phyloP scores from a whole-genome alignment of 495 filamentous ascomycete genomes.

The Aspergillus incahuasiensis region DNA sequence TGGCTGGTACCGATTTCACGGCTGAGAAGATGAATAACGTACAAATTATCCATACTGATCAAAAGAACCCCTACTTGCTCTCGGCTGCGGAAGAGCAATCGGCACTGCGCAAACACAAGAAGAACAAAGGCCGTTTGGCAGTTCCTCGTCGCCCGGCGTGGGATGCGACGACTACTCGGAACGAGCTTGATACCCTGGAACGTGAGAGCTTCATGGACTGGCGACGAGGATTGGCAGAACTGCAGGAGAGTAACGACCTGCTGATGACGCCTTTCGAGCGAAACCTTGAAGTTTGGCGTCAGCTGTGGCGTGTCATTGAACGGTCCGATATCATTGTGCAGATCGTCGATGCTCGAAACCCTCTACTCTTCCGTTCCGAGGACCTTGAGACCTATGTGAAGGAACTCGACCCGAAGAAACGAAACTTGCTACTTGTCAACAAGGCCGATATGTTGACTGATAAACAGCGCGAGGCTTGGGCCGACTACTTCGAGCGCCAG shows the following conservation, averaged over 20 bases:
- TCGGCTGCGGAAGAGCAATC: conserved; percentile 80
- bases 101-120: conserved; percentile 72
- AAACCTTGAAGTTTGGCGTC: conserved; percentile 97
- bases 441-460: conserved; percentile 99
- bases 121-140: conserved; percentile 71
- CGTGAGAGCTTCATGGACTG: conserved; percentile 78
- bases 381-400: conserved; percentile 93
- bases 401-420: conserved; percentile 81
- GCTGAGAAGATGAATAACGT: conserved; percentile 98
- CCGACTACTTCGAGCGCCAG: conserved; percentile 75
- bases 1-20: conserved; percentile 97
- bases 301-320: conserved; percentile 98
- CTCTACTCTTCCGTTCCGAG: conserved; percentile 87
- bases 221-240: conserved; percentile 83
- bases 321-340: conserved; percentile 93
- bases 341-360: conserved; percentile 97
- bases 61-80: conserved; percentile 92
- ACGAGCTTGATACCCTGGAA: conserved; percentile 76
- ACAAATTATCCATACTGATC: conserved; percentile 94
- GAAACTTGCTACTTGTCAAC: conserved; percentile 91
- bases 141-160: conserved; percentile 88
- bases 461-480: conserved; percentile 81
- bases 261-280: conserved; percentile 98
- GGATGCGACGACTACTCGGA: conserved; percentile 76
- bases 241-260: conserved; percentile 88